Conservation (phyloP, 306 rosid genomes). For the Dryas octopetala region DNA sequence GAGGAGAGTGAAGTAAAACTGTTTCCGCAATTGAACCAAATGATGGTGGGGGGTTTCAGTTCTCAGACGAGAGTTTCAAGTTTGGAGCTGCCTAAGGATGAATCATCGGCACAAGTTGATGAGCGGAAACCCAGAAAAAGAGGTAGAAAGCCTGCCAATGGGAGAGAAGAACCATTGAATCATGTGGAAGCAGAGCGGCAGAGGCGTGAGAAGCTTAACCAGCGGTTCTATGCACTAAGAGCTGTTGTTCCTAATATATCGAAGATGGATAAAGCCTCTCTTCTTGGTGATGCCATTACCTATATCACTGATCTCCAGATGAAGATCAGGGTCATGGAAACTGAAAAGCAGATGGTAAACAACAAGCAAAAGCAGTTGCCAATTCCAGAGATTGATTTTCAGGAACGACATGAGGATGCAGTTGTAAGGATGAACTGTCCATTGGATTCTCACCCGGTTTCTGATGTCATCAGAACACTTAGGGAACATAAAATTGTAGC, state of each 20-base stretch:
- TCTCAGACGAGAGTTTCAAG: conserved; percentile 51
- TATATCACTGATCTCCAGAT: conserved; percentile 82
- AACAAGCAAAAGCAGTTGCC: conserved; percentile 40
- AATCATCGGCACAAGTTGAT: conserved; percentile 57
- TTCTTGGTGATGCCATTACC: conserved; percentile 86
- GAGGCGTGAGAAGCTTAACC: conserved; percentile 94
- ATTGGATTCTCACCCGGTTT: conserved; percentile 75
- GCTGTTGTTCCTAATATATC: conserved; percentile 96
- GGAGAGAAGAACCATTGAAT: conserved; percentile 88
- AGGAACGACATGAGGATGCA: conserved; percentile 64
- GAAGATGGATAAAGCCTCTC: conserved; percentile 94
- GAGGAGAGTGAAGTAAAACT: conserved; percentile 58
- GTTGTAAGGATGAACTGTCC: conserved; percentile 73
- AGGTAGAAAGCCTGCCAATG: conserved; percentile 94
- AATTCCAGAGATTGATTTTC: conserved; percentile 69
- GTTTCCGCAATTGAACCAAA: conserved; percentile 59
- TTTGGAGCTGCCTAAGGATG: conserved; percentile 62
- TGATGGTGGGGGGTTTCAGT: conserved; percentile 55
- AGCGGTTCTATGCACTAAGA: conserved; percentile 80
- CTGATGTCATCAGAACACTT: conserved; percentile 55
- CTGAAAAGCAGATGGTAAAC: conserved; percentile 59
- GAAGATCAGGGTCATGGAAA: conserved; percentile 75
- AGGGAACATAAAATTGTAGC: conserved; percentile 68
- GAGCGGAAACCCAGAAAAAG: conserved; percentile 87
- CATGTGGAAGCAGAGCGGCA: conserved; percentile 95